phyloP scores from a whole-genome alignment of 441 rosid genomes.

The Mallotus japonicus region DNA sequence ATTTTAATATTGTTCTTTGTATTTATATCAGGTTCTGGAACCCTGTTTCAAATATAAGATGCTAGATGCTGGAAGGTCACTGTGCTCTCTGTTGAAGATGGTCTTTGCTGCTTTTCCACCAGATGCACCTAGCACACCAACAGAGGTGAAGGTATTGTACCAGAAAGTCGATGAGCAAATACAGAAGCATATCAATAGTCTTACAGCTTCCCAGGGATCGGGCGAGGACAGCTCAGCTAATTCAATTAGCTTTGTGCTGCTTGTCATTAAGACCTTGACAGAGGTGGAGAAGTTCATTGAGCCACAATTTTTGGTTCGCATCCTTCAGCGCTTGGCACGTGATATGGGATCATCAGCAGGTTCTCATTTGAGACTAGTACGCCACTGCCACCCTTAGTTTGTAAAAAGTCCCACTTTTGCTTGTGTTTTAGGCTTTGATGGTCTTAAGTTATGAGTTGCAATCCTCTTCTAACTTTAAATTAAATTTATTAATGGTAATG shows the following conservation, averaged over 20 bases:
- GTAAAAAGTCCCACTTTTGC: background rate
- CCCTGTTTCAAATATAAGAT: conserved; percentile 92
- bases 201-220: conserved; percentile 58
- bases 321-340: conserved; percentile 84
- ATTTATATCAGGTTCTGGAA: conserved; percentile 73
- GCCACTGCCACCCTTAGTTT: conserved; percentile 23
- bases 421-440: background rate
- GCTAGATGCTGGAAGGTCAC: conserved; percentile 91
- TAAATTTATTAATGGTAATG: background rate
- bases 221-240: conserved; percentile 73
- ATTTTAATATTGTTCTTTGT: conserved; percentile 18
- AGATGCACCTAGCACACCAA: conserved; percentile 61
- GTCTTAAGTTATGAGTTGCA: background rate
- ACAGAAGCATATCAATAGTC: conserved; percentile 69
- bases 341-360: conserved; percentile 82
- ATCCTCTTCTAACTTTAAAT: background rate
- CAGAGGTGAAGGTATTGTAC: conserved; percentile 70
- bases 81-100: conserved; percentile 95
- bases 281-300: conserved; percentile 83
- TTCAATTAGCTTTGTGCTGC: conserved; percentile 84
- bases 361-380: conserved; percentile 87
- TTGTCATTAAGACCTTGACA: conserved; percentile 77
- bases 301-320: conserved; percentile 67
- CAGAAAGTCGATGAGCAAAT: conserved; percentile 87
- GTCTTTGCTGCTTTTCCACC: conserved; percentile 83